These are phyloP conservation scores for Leccinum disarticulatum DNA, from an alignment of 768 basidiomycete genomes.

Conservation along the genomic window DNA sequence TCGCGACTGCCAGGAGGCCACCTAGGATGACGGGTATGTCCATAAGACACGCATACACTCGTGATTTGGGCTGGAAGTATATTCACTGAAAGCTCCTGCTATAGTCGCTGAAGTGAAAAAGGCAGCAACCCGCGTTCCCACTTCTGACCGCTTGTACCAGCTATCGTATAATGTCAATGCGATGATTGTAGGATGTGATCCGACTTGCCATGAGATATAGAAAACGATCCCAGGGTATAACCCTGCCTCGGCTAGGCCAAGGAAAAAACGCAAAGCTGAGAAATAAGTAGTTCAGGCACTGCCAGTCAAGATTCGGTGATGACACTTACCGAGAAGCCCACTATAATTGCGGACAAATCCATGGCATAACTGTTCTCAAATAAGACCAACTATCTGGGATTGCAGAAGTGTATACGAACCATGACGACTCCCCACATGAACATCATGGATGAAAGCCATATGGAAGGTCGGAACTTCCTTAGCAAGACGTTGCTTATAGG, in stretches of 20 bases:
- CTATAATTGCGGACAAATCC: constrained; percentile 60
- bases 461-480: constrained; percentile 58
- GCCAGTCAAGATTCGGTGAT: neutral
- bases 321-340: constrained; percentile 57
- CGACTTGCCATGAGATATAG: constrained; percentile 55
- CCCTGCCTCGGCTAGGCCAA: constrained; percentile 56
- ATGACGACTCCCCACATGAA: constrained; percentile 42
- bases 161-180: constrained; percentile 31
- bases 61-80: neutral
- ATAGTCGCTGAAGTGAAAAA: constrained; percentile 83
- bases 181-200: neutral
- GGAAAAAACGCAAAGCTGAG: constrained; percentile 57
- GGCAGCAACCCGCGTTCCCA: constrained; percentile 66
- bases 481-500: constrained; percentile 64
- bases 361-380: constrained; percentile 51
- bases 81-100: constrained; percentile 70
- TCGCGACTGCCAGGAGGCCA: constrained; percentile 64
- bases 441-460: constrained; percentile 55
- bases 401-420: constrained; percentile 27
- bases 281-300: neutral
- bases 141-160: constrained; percentile 81
- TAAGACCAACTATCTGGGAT: neutral
- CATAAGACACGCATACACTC: neutral
- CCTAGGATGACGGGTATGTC: constrained; percentile 35
- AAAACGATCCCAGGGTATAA: constrained; percentile 56